A percentile compares a stretch with the other conserved stretches of the same genome.
These are phyloP conservation scores for Penicillium alfredii DNA, from an alignment of 495 filamentous ascomycete species.

Conservation along the genomic window DNA sequence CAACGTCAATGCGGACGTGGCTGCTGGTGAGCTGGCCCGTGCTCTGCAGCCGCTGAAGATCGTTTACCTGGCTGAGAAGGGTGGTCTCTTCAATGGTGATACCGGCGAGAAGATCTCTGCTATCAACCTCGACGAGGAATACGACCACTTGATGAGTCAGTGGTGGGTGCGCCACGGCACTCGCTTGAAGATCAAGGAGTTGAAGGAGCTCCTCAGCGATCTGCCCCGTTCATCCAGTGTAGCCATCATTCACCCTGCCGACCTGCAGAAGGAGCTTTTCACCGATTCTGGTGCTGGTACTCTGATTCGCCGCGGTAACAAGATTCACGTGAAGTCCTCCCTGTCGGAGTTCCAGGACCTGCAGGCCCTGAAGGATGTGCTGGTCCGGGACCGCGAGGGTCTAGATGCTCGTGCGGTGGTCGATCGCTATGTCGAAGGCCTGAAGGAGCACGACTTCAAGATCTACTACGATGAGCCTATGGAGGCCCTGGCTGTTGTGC, in stretches of 20 bases:
- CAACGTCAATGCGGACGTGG: slow-evolving; percentile 97
- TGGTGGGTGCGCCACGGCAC: slow-evolving; percentile 96
- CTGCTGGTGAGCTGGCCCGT: slow-evolving; percentile 86
- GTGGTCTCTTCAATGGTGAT: slow-evolving; percentile 89
- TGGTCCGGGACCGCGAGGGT: slow-evolving; percentile 80
- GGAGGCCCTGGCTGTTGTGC: slow-evolving; percentile 90
- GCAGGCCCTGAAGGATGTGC: slow-evolving; percentile 68
- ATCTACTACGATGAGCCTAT: slow-evolving; percentile 95
- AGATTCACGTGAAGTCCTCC: slow-evolving; percentile 68
- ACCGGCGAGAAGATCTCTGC: slow-evolving; percentile 92
- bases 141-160: slow-evolving; percentile 88
- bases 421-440: slow-evolving; percentile 75
- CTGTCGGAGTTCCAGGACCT: slow-evolving; percentile 77
- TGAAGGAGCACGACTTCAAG: slow-evolving; percentile 75
- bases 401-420: slow-evolving; percentile 78
- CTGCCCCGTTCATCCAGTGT: slow-evolving; percentile 91
- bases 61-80: slow-evolving; percentile 96
- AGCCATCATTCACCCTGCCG: slow-evolving; percentile 91
- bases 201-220: slow-evolving; percentile 84
- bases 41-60: slow-evolving; percentile 93
- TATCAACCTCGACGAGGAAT: slow-evolving; percentile 98
- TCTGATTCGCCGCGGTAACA: slow-evolving; percentile 87
- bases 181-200: slow-evolving; percentile 96
- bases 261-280: slow-evolving; percentile 94
- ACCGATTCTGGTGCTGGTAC: slow-evolving; percentile 95